These are phyloP conservation scores for Trifolium repens DNA, from an alignment of 306 rosid genomes.

Conservation along the genomic window DNA sequence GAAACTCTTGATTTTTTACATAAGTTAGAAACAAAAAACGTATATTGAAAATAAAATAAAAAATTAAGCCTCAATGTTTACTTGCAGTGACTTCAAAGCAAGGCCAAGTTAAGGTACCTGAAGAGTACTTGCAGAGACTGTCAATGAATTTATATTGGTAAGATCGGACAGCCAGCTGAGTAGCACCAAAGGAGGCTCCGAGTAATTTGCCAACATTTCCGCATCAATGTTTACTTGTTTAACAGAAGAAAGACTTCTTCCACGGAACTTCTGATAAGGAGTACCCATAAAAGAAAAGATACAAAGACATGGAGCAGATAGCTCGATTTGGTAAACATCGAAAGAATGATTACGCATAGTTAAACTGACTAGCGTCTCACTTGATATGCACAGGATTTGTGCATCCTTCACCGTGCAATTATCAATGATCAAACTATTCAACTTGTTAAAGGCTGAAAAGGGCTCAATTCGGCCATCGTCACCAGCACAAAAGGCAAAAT, in stretches of 20 bases:
- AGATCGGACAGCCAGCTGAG: background rate
- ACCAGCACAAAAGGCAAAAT: background rate
- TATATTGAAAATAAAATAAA: constrained; percentile 2
- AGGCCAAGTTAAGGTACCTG: background rate
- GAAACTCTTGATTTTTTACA: background rate
- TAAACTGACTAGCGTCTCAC: background rate
- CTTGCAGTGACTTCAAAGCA: background rate
- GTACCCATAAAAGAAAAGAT: background rate
- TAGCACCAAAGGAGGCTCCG: background rate
- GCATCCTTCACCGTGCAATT: background rate
- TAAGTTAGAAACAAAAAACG: background rate
- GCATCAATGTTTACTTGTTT: constrained; percentile 2
- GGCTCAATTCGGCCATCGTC: background rate
- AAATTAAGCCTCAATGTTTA: background rate
- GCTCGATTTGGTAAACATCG: background rate
- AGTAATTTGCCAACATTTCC: background rate
- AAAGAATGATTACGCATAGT: background rate
- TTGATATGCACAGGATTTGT: background rate
- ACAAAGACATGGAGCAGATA: background rate
- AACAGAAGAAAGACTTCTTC: background rate
- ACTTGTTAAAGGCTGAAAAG: background rate
- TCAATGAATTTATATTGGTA: background rate
- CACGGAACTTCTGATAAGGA: background rate
- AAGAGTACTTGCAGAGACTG: constrained; percentile 18
- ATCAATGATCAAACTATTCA: background rate